Base-by-base conservation (phyloP, 169 alveolate genomes). In the Sarcocystis neurona region DNA sequence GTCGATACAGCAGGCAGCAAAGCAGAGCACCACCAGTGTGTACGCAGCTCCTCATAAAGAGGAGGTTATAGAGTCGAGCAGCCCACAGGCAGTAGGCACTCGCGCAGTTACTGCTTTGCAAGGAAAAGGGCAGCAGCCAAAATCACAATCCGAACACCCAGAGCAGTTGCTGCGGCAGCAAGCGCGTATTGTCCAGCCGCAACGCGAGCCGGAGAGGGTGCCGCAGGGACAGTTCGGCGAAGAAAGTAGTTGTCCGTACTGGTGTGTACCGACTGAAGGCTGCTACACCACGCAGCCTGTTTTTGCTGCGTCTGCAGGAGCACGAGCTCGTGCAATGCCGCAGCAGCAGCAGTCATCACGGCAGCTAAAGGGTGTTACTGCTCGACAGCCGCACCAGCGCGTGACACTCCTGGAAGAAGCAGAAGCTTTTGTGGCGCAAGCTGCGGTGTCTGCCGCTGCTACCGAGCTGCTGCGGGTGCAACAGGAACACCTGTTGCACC, bases 251-350 rank as follows among this genome's bases (percentile, higher is more conserved):
- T 72, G 82, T 43, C 82, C 82, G 18, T 84, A 46, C 70, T 84
- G 89, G 89, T 47, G 74, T 66, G 89, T 84, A 39, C 60, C 60
- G 39, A 41, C 79, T 6, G 39, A 44, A 5, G 89, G 70, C 23
- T 84, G 89, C 80, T 84, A 27, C 80, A 66, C 89, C 30, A 84
- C 89, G 12, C 10, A 39, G 53, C 89, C 89, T 0, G 82, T 44
- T 66, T 84, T 37, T 84, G 58, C 23, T 47, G 87, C 84, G 84
- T n/a, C 39, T 43, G 58, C 84, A 43, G 63, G 50, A 41, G 63
- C 60, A 75, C 75, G 75, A 63, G 75, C 75, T 6, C 41, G 12
- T 6, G 75, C 75, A 15, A 37, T 34, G 6, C 44, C 46, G 48
- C 50, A 53, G 74, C 74, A 47, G 48, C 46, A 63, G 66, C 63